These are phyloP conservation scores for Saccharomycopsis schoenii DNA, from an alignment of 805 yeast genomes.

Conservation along the genomic window DNA sequence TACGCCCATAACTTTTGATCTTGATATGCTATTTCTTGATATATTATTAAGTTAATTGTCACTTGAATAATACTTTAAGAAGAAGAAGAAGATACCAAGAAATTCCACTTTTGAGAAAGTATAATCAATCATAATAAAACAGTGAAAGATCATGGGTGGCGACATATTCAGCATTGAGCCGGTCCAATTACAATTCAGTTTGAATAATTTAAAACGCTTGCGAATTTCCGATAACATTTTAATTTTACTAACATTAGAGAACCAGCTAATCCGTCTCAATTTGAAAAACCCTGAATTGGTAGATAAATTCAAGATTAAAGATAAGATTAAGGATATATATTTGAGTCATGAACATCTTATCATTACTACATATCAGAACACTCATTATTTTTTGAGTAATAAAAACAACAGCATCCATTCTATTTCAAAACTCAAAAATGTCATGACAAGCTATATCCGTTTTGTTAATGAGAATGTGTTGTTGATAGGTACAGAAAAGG, in stretches of 20 bases:
- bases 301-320: slow-evolving; percentile 26
- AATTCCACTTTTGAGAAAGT: too few species aligned
- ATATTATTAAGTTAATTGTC: too few species aligned
- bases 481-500: slow-evolving; percentile 39
- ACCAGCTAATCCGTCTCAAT: slow-evolving; percentile 53
- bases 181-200: slow-evolving; percentile 43
- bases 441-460: slow-evolving; percentile 32
- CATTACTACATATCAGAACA: slow-evolving; percentile 36
- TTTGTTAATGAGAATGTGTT: slow-evolving; percentile 27
- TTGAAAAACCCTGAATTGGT: slow-evolving; percentile 56
- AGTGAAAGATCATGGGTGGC: neutral
- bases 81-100: too few species aligned
- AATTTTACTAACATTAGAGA: slow-evolving; percentile 41
- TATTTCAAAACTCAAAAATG: slow-evolving; percentile 38
- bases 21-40: too few species aligned
- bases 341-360: slow-evolving; percentile 43
- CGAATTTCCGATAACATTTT: slow-evolving; percentile 48
- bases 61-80: too few species aligned
- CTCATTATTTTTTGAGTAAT: slow-evolving; percentile 39
- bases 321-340: slow-evolving; percentile 29
- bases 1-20: too few species aligned
- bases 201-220: slow-evolving; percentile 37
- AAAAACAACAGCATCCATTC: slow-evolving; percentile 31
- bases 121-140: too few species aligned
- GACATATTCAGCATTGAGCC: slow-evolving; percentile 22